These are phyloP conservation scores for Aspergillus sclerotioniger DNA, from an alignment of 495 filamentous ascomycete species.

Conservation along the genomic window DNA sequence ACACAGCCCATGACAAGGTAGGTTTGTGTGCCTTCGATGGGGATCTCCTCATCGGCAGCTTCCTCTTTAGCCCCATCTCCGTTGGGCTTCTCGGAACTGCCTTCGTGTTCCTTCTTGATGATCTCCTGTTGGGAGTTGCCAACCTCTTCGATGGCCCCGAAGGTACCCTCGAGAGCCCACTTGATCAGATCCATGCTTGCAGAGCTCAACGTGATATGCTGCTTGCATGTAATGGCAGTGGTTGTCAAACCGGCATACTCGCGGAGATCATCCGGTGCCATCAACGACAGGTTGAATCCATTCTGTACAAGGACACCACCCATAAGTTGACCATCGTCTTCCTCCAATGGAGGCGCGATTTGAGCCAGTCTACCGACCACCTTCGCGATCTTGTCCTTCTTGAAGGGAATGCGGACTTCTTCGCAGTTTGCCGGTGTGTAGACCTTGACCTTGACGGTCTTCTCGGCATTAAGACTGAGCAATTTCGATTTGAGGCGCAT, in stretches of 20 bases:
- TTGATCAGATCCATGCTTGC: slow-evolving; percentile 87
- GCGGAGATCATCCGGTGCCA: slow-evolving; percentile 92
- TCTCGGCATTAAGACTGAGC: slow-evolving; percentile 81
- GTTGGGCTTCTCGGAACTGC: slow-evolving; percentile 16
- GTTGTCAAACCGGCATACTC: slow-evolving; percentile 96
- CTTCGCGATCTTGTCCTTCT: slow-evolving; percentile 91
- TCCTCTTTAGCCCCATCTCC: slow-evolving; percentile 39
- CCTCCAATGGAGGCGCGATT: slow-evolving; percentile 60
- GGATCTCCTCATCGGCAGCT: slow-evolving; percentile 52
- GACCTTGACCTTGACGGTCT: slow-evolving; percentile 78
- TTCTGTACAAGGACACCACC: slow-evolving; percentile 92
- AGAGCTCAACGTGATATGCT: slow-evolving; percentile 78
- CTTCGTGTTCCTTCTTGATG: slow-evolving; percentile 25
- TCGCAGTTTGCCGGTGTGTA: slow-evolving; percentile 93
- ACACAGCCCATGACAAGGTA: slow-evolving; percentile 92
- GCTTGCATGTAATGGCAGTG: slow-evolving; percentile 87
- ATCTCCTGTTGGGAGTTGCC: slow-evolving; percentile 37
- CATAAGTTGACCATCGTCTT: slow-evolving; percentile 58
- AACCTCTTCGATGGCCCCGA: slow-evolving; percentile 78
- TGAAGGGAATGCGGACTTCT: slow-evolving; percentile 92
- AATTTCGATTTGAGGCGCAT: slow-evolving; percentile 92
- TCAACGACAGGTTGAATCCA: slow-evolving; percentile 91
- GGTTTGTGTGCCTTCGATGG: slow-evolving; percentile 40
- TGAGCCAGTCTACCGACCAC: slow-evolving; percentile 92
- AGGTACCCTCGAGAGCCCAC: slow-evolving; percentile 93